Conservation (phyloP, 2,329 filamentous ascomycete genomes). For the Cryphonectria japonica region DNA sequence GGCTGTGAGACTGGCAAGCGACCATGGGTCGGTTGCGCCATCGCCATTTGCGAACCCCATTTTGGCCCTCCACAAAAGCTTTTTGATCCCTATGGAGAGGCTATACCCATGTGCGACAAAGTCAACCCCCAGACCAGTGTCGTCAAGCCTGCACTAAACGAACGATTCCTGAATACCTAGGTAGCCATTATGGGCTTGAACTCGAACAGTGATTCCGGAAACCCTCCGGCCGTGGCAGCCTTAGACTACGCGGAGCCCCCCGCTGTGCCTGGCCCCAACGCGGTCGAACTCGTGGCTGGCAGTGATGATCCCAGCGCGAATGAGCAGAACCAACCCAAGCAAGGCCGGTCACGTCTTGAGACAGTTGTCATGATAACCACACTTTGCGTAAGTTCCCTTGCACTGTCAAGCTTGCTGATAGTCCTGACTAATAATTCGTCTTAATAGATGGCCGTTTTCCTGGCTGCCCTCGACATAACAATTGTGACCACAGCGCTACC, state of each 20-base stretch:
- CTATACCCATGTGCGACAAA: background rate
- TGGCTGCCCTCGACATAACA: conserved; percentile 41
- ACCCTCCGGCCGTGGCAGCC: background rate
- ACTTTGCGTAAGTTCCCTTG: background rate
- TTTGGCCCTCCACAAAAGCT: background rate
- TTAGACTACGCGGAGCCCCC: background rate
- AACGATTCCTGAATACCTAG: background rate
- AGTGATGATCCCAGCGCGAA: no score
- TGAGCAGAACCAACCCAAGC: background rate
- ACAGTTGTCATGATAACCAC: background rate
- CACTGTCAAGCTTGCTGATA: background rate
- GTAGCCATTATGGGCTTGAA: background rate
- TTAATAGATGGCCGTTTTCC: conserved; percentile 26
- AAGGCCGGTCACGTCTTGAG: background rate
- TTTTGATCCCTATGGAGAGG: background rate
- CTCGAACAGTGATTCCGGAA: background rate
- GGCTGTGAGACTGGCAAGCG: background rate
- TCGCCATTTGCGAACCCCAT: background rate
- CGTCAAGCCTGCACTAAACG: background rate
- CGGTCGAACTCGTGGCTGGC: background rate
- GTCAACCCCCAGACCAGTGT: background rate
- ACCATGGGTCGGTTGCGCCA: background rate
- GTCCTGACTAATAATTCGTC: background rate
- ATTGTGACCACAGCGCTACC: conserved; percentile 55
- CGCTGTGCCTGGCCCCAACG: background rate